Percentiles rank a stretch among this genome's conserved stretches.
phyloP scores from a whole-genome alignment of 2,329 filamentous ascomycete species.

The Trichoderma guizhouense region DNA sequence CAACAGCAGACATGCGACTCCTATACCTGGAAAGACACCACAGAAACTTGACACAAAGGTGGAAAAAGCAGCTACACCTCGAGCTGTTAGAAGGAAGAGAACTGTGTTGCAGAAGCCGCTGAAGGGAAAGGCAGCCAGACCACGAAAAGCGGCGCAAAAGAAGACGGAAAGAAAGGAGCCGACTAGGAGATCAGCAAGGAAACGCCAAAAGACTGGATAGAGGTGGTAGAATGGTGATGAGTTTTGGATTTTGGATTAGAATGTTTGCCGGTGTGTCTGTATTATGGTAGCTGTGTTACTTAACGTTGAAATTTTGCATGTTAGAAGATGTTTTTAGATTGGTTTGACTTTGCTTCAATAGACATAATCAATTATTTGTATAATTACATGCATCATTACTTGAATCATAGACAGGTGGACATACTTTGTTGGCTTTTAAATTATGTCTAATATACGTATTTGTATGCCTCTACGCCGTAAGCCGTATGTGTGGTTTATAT shows the following conservation, averaged over 20 bases:
- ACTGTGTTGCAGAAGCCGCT: background rate
- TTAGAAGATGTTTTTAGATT: background rate
- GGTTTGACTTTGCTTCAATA: background rate
- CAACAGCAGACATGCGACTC: background rate
- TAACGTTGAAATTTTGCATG: background rate
- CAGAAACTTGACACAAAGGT: background rate
- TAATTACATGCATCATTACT: background rate
- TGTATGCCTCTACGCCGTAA: background rate
- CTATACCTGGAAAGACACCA: background rate
- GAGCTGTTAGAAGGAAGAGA: background rate
- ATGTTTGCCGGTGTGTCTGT: background rate
- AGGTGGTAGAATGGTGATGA: background rate
- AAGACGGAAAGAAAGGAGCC: background rate
- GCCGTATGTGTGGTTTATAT: background rate
- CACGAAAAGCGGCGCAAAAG: background rate
- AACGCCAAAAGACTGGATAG: constrained; percentile 11
- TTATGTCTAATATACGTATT: background rate
- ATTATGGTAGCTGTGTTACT: background rate
- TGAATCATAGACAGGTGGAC: background rate
- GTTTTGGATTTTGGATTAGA: background rate
- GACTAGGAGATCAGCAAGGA: background rate
- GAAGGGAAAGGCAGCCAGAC: background rate
- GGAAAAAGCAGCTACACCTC: background rate
- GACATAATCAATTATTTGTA: background rate
- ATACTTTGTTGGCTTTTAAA: background rate